phyloP scores from a whole-genome alignment of 1,284 basidiomycete species.

The Ganoderma lucidum region DNA sequence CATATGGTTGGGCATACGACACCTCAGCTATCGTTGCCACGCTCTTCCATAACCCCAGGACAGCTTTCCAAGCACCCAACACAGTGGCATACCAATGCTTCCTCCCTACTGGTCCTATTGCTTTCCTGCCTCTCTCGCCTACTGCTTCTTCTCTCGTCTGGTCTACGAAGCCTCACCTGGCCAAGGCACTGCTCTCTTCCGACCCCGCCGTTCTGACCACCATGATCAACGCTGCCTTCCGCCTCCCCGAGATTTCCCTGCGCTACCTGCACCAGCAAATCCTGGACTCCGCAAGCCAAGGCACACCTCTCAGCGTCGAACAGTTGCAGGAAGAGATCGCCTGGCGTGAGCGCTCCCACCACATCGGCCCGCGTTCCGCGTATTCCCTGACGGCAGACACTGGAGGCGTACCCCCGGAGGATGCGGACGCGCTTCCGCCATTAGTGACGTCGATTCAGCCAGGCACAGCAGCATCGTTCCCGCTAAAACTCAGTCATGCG shows the following conservation, averaged over 20 bases:
- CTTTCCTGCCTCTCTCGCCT: conserved; percentile 88
- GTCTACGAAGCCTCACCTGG: conserved; percentile 88
- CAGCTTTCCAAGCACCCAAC: conserved; percentile 67
- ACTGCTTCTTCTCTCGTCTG: conserved; percentile 91
- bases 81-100: conserved; percentile 95
- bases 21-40: conserved; percentile 94
- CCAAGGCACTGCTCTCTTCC: conserved; percentile 75
- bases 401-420: conserved; percentile 66
- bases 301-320: conserved; percentile 51
- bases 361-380: conserved; percentile 66
- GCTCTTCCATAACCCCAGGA: conserved; percentile 72
- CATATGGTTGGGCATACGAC: conserved; percentile 93
- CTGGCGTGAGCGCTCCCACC: conserved; percentile 75
- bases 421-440: conserved; percentile 77
- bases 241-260: conserved; percentile 82
- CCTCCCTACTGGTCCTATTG: conserved; percentile 94
- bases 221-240: conserved; percentile 94
- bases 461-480: conserved; percentile 90
- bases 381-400: conserved; percentile 58
- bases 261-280: conserved; percentile 72
- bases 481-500: conserved; percentile 88
- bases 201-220: conserved; percentile 71
- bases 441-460: conserved; percentile 76
- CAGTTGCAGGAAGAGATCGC: conserved; percentile 65
- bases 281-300: conserved; percentile 57